Percentiles rank a stretch among this genome's conserved stretches.
Evolutionary conservation across 345 rosid genomes (phyloP).

Genomic region (Murraya koenigii): DNA sequence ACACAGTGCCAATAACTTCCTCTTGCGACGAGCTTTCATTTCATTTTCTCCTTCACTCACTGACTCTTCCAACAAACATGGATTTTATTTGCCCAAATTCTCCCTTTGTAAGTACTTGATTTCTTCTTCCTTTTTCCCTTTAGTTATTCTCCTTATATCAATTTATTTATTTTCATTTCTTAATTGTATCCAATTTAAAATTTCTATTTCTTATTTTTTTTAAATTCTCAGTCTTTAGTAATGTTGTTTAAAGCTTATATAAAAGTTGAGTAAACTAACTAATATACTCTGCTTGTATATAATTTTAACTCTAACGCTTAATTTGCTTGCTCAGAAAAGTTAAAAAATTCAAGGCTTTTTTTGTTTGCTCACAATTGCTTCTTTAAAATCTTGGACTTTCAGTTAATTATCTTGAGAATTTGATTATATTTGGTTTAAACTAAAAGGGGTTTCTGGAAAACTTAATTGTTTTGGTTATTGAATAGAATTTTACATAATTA

Average conservation of each 20-base stretch:
- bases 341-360: background rate
- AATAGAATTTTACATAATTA: background rate
- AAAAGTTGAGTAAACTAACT: background rate
- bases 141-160: background rate
- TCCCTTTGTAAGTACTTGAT: conserved; percentile 35
- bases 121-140: background rate
- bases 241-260: no score
- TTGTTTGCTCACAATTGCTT: background rate
- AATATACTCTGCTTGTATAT: background rate
- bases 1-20: no score
- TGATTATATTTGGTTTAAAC: background rate
- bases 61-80: background rate
- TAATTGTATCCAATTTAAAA: no score
- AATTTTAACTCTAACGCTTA: background rate
- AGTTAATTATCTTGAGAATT: background rate
- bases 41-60: background rate
- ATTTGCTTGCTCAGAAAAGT: conserved; percentile 12
- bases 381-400: background rate
- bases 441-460: background rate
- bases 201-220: no score
- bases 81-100: conserved; percentile 44
- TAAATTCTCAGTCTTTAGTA: background rate
- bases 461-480: background rate
- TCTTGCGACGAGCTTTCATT: background rate
- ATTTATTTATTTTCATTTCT: background rate